These are phyloP conservation scores for Aphelidium insulamus DNA, from an alignment of 371 early-diverging fungal genomes.

Conservation along the genomic window DNA sequence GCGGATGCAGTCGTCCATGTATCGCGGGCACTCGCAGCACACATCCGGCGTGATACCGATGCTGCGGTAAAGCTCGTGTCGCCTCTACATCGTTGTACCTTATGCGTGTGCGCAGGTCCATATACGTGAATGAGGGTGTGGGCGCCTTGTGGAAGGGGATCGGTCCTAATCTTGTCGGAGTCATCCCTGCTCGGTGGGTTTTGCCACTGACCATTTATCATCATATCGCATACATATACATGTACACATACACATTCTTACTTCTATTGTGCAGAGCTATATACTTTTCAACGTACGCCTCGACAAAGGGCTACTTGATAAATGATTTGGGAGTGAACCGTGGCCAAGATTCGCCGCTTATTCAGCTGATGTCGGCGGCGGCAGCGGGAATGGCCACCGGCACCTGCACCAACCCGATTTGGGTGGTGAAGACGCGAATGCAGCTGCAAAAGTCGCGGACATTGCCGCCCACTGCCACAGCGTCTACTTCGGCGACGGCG, in stretches of 20 bases:
- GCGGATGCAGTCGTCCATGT: too few relatives aligned
- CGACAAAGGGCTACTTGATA: conserved; percentile 53
- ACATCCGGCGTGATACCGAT: too few relatives aligned
- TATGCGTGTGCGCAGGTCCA: too few relatives aligned
- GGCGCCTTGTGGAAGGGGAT: conserved; percentile 76
- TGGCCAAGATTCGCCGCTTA: conserved; percentile 47
- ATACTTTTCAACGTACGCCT: conserved; percentile 72
- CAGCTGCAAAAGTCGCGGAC: conserved; percentile 56
- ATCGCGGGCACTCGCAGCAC: too few relatives aligned
- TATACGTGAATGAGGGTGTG: conserved; percentile 57
- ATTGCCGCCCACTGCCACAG: conserved; percentile 2
- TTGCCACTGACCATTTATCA: neutral
- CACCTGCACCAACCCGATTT: conserved; percentile 76
- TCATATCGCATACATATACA: neutral
- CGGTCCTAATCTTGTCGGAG: conserved; percentile 77
- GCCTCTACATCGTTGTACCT: too few relatives aligned
- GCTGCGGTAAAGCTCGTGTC: too few relatives aligned
- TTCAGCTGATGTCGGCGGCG: conserved; percentile 62
- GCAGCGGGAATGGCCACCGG: conserved; percentile 64
- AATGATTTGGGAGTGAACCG: conserved; percentile 38
- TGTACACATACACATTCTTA: neutral
- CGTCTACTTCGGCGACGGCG: too few relatives aligned
- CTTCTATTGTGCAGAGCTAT: conserved; percentile 34
- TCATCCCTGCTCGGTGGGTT: conserved; percentile 61
- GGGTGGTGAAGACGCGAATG: conserved; percentile 88